Conservation (phyloP, 2,329 filamentous ascomycete species). For the Apiospora kogelbergensis region DNA sequence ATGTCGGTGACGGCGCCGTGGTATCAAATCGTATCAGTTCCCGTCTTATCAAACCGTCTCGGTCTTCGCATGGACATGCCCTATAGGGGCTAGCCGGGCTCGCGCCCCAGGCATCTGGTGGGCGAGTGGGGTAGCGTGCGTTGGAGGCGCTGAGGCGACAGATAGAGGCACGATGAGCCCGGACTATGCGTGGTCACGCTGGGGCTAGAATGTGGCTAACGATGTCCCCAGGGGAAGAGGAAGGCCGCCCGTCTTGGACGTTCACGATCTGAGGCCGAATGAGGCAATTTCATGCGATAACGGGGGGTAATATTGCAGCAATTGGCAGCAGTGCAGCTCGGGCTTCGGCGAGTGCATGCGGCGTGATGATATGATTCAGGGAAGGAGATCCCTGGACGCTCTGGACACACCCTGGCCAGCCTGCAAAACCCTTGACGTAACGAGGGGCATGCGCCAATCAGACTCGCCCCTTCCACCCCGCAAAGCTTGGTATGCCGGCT, state of each 20-base stretch:
- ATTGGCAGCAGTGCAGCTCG: background rate
- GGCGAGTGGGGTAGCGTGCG: slow-evolving; percentile 1
- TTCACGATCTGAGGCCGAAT: background rate
- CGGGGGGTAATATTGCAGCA: slow-evolving; percentile 1
- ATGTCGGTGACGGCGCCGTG: background rate
- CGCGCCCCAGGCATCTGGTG: background rate
- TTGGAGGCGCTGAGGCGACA: slow-evolving; percentile 1
- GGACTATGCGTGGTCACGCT: slow-evolving; percentile 1
- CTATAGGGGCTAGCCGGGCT: background rate
- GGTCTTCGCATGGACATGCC: background rate
- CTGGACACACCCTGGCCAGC: background rate
- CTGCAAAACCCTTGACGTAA: background rate
- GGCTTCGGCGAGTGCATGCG: background rate
- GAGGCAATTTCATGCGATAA: slow-evolving; percentile 1
- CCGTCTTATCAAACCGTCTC: background rate
- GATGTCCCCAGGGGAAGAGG: background rate
- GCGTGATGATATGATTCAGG: background rate
- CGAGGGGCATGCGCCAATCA: background rate
- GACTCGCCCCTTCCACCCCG: background rate
- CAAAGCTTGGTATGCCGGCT: slow-evolving; percentile 7
- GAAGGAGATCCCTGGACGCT: background rate
- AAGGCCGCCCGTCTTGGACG: too few species aligned
- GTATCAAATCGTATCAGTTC: background rate
- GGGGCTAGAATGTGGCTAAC: background rate
- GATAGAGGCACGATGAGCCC: background rate